Conservation (phyloP, 1,284 basidiomycete genomes). For the Trametes sp. region DNA sequence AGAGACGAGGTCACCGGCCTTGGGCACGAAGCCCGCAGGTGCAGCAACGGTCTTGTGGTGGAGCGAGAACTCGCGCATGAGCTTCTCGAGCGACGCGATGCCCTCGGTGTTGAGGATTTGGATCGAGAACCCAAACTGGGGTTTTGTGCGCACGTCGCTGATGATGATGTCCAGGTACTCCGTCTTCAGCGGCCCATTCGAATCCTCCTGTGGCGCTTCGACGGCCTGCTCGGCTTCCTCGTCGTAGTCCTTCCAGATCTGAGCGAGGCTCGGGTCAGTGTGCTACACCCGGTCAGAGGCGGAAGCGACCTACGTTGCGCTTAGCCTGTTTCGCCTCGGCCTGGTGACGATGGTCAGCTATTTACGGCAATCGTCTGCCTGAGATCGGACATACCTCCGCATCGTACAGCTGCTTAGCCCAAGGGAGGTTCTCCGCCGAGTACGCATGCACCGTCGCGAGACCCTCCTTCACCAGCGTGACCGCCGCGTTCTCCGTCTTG, state of each 20-base stretch:
- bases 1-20: slow-evolving; percentile 88
- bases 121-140: slow-evolving; percentile 87
- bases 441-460: slow-evolving; percentile 88
- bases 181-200: slow-evolving; percentile 67
- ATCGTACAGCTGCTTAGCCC: slow-evolving; percentile 80
- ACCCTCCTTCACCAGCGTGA: slow-evolving; percentile 87
- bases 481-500: slow-evolving; percentile 85
- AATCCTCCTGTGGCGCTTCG: slow-evolving; percentile 52
- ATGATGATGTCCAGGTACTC: slow-evolving; percentile 94
- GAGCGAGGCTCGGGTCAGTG: slow-evolving; percentile 16
- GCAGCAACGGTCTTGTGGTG: slow-evolving; percentile 76
- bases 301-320: slow-evolving; percentile 63
- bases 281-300: slow-evolving; percentile 12
- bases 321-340: slow-evolving; percentile 80
- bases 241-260: slow-evolving; percentile 89
- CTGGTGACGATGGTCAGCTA: slow-evolving; percentile 46
- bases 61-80: slow-evolving; percentile 93
- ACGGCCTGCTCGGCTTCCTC: slow-evolving; percentile 66
- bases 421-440: slow-evolving; percentile 85
- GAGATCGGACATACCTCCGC: slow-evolving; percentile 68
- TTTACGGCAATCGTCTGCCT: not conserved
- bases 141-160: slow-evolving; percentile 83
- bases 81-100: slow-evolving; percentile 87
- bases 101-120: slow-evolving; percentile 92
- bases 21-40: slow-evolving; percentile 75